phyloP scores from a whole-genome alignment of 1,284 basidiomycete species.

The Grifola frondosa region DNA sequence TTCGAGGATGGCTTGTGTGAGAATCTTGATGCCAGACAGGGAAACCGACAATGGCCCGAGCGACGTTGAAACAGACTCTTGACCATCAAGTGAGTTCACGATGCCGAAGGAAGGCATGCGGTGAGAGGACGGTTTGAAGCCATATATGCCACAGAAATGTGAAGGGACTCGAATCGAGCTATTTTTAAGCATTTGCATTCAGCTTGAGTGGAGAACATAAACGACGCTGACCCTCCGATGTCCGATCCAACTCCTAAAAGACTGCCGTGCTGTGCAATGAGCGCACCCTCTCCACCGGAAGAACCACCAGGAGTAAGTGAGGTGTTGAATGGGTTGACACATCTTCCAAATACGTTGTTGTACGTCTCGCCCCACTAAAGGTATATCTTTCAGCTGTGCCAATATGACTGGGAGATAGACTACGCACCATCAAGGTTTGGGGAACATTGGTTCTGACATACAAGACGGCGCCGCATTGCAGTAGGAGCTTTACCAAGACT shows the following conservation, averaged over 20 bases:
- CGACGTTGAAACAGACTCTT: constrained; percentile 18
- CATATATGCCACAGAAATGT: constrained; percentile 77
- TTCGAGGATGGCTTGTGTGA: constrained; percentile 17
- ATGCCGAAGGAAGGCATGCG: constrained; percentile 23
- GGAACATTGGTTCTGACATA: constrained; percentile 75
- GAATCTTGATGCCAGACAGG: constrained; percentile 18
- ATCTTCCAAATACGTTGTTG: constrained; percentile 47
- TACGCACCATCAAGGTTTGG: constrained; percentile 61
- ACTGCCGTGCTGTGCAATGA: constrained; percentile 60
- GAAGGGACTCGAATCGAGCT: constrained; percentile 67
- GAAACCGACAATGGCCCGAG: constrained; percentile 22
- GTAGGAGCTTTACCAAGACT: constrained; percentile 18
- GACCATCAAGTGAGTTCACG: constrained; percentile 23
- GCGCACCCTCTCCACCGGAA: constrained; percentile 57
- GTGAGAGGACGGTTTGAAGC: constrained; percentile 61
- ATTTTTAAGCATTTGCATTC: not conserved
- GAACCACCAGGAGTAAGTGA: constrained; percentile 51
- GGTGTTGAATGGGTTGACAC: constrained; percentile 52
- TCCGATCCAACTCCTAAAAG: constrained; percentile 72
- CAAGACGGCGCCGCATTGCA: constrained; percentile 46
- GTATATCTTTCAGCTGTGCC: not conserved
- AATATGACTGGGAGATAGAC: not conserved
- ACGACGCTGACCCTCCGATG: constrained; percentile 55
- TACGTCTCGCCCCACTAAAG: constrained; percentile 40
- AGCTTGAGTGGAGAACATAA: constrained; percentile 26